These are phyloP conservation scores for Polyporus tsugae DNA, from an alignment of 1,284 basidiomycete genomes.

Conservation along the genomic window DNA sequence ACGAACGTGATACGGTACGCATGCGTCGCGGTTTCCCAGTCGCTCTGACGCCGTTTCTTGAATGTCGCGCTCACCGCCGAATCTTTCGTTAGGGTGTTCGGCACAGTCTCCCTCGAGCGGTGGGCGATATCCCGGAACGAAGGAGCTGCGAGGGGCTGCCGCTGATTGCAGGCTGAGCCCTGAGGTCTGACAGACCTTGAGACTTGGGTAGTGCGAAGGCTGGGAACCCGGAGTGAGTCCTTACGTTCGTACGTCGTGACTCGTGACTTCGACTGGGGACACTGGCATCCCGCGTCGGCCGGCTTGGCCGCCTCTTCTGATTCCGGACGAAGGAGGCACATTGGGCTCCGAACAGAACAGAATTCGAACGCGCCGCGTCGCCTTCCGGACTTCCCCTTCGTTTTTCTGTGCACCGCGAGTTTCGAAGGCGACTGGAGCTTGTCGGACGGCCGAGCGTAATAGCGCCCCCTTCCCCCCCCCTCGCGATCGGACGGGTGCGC, in stretches of 20 bases:
- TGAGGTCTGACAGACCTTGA: neutral
- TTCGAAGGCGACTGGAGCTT: neutral
- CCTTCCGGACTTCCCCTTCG: neutral
- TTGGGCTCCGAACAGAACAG: neutral
- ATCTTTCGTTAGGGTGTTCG: neutral
- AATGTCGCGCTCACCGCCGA: neutral
- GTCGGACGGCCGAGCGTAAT: neutral
- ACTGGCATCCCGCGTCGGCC: neutral
- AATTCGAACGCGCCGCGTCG: neutral
- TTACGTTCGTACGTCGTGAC: neutral
- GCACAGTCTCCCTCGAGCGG: neutral
- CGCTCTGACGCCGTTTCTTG: neutral
- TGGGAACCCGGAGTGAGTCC: neutral
- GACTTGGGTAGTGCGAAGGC: neutral
- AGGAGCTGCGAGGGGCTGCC: neutral
- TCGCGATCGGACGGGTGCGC: neutral
- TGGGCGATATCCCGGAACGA: neutral
- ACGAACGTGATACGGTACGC: neutral
- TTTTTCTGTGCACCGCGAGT: neutral
- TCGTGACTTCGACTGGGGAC: neutral
- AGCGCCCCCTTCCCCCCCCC: no score
- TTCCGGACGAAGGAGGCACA: neutral
- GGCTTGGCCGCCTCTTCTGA: neutral
- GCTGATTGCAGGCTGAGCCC: conserved; percentile 1
- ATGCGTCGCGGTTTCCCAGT: neutral